These are phyloP conservation scores for Micractinium conductrix DNA, from an alignment of 139 green algal species.

Conservation along the genomic window DNA sequence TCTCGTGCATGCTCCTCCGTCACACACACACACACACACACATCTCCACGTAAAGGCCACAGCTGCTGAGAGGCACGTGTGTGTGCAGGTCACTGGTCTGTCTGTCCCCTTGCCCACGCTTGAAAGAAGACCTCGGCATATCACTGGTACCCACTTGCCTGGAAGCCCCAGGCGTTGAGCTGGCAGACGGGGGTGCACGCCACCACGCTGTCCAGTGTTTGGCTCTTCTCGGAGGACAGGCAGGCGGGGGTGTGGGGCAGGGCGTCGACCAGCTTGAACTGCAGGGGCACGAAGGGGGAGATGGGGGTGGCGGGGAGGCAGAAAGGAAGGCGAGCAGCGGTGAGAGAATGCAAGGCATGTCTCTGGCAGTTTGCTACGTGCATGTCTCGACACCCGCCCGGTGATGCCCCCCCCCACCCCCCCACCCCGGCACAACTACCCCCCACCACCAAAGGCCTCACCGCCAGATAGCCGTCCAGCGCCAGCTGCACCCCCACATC, in stretches of 20 bases:
- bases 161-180: background rate
- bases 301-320: background rate
- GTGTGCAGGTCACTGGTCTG: too few species aligned
- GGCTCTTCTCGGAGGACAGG: background rate
- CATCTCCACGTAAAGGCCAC: too few species aligned
- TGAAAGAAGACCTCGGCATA: too few species aligned
- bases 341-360: too few species aligned
- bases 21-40: too few species aligned
- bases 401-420: too few species aligned
- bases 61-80: too few species aligned
- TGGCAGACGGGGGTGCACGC: background rate
- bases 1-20: too few species aligned
- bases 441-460: background rate
- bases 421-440: background rate
- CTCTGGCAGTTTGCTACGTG: too few species aligned
- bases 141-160: too few species aligned
- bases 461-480: background rate
- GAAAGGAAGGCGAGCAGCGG: background rate
- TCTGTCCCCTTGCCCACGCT: too few species aligned
- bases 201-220: constrained; percentile 1
- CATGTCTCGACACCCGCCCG: too few species aligned
- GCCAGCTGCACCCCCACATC: background rate
- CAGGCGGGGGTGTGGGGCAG: constrained; percentile 7
- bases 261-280: constrained; percentile 22
- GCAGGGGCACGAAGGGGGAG: background rate